phyloP scores from a whole-genome alignment of 441 rosid species.

The Adansonia gregorii region DNA sequence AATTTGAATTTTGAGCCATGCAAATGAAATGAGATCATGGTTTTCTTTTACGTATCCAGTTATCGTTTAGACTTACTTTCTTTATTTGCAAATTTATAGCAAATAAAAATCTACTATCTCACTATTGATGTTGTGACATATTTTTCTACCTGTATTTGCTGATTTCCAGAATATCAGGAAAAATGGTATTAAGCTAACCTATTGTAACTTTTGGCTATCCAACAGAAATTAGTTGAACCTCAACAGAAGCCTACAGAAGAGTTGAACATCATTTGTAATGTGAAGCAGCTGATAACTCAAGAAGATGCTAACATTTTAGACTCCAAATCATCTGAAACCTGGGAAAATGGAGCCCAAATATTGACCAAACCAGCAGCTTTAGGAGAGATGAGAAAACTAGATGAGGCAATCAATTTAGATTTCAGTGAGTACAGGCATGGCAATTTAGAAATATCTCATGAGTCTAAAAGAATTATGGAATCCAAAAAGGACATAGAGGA shows the following conservation, averaged over 20 bases:
- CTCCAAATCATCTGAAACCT: neutral
- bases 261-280: conserved; percentile 33
- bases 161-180: neutral
- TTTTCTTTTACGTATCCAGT: neutral
- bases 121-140: neutral
- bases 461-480: neutral
- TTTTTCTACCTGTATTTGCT: neutral
- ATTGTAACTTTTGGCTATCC: conserved; percentile 19
- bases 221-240: conserved; percentile 42
- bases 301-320: conserved; percentile 13
- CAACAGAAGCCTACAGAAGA: conserved; percentile 40
- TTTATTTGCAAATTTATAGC: neutral
- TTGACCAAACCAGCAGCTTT: conserved; percentile 16
- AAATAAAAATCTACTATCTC: neutral
- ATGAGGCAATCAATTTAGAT: conserved; percentile 34
- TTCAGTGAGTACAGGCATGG: conserved; percentile 15
- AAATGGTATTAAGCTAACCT: conserved; percentile 12
- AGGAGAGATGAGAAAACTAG: conserved; percentile 28
- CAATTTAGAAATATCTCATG: conserved; percentile 15
- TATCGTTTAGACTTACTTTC: neutral
- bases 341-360: conserved; percentile 9
- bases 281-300: conserved; percentile 15
- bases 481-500: conserved; percentile 18
- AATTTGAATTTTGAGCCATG: neutral
- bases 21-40: neutral